Percentiles rank a stretch among this genome's conserved stretches.
phyloP scores from a whole-genome alignment of 1,284 basidiomycete genomes.

The Flammula alnicola region DNA sequence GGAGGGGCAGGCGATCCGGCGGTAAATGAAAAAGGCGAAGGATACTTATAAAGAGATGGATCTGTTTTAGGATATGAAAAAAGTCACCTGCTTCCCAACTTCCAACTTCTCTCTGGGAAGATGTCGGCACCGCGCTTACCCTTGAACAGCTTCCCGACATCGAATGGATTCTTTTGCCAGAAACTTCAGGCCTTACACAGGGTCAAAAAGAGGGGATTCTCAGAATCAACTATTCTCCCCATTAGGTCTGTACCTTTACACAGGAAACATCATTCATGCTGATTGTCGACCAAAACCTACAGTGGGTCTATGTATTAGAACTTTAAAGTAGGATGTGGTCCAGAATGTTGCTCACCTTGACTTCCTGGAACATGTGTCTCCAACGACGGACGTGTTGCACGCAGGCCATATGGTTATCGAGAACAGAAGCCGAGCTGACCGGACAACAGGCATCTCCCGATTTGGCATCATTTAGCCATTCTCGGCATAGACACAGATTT shows the following conservation, averaged over 20 bases:
- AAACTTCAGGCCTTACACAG: too few relatives aligned
- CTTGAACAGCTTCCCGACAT: slow-evolving; percentile 3
- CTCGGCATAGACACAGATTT: too few relatives aligned
- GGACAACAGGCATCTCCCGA: too few relatives aligned
- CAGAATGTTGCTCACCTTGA: background rate
- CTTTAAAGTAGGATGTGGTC: background rate
- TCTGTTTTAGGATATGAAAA: slow-evolving; percentile 9
- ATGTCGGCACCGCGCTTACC: slow-evolving; percentile 4
- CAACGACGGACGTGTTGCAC: background rate
- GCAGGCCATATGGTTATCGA: too few relatives aligned
- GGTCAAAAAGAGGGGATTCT: slow-evolving; percentile 1
- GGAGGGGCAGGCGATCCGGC: slow-evolving; percentile 12
- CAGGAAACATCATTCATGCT: background rate
- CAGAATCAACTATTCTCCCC: slow-evolving; percentile 6
- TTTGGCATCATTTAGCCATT: too few relatives aligned
- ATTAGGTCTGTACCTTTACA: slow-evolving; percentile 9
- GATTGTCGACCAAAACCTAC: slow-evolving; percentile 1
- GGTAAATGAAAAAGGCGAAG: background rate
- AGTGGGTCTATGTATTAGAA: background rate
- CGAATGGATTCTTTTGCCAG: background rate
- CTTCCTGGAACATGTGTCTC: too few relatives aligned
- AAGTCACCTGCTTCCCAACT: slow-evolving; percentile 14
- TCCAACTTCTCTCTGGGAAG: slow-evolving; percentile 5
- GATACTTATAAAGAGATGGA: slow-evolving; percentile 5
- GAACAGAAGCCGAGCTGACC: too few relatives aligned